Evolutionary conservation across 2,329 filamentous ascomycete species (phyloP).

Genomic region (Calonectria henricotiae): DNA sequence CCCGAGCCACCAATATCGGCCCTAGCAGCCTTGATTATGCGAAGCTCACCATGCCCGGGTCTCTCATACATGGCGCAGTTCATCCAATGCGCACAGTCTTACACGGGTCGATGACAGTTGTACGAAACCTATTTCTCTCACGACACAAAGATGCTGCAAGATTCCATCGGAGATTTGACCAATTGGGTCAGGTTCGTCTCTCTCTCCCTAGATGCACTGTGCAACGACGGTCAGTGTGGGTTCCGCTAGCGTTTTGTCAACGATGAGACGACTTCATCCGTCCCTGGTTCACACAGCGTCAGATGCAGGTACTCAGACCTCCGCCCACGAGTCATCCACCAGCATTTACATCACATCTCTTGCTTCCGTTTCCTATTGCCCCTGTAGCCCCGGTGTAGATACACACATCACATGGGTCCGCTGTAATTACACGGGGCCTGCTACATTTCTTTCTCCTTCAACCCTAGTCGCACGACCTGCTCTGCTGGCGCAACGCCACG

Average conservation of each 20-base stretch:
- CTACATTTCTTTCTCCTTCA: slow-evolving; percentile 20
- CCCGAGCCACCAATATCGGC: not conserved
- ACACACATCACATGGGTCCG: slow-evolving; percentile 23
- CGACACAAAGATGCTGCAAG: slow-evolving; percentile 40
- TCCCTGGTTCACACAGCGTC: slow-evolving; percentile 3
- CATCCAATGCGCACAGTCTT: slow-evolving; percentile 7
- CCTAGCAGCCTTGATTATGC: not conserved
- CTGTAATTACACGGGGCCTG: slow-evolving; percentile 1
- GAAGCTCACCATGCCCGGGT: not conserved
- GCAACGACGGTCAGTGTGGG: slow-evolving; percentile 1
- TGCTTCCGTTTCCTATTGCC: slow-evolving; percentile 7
- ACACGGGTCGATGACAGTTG: slow-evolving; percentile 8
- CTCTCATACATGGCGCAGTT: slow-evolving; percentile 17
- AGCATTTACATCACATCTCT: not conserved
- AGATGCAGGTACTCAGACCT: slow-evolving; percentile 12
- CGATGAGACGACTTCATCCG: slow-evolving; percentile 19
- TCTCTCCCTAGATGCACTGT: slow-evolving; percentile 6
- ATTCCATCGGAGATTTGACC: slow-evolving; percentile 31
- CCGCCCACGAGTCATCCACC: slow-evolving; percentile 10
- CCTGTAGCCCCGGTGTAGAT: slow-evolving; percentile 19
- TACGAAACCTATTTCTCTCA: slow-evolving; percentile 5
- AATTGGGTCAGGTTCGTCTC: slow-evolving; percentile 9
- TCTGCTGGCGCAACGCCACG: slow-evolving; percentile 44
- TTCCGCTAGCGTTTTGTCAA: slow-evolving; percentile 17
- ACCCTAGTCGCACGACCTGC: slow-evolving; percentile 33